Conservation (phyloP, 805 yeast species). For the Hanseniaspora meyeri region DNA sequence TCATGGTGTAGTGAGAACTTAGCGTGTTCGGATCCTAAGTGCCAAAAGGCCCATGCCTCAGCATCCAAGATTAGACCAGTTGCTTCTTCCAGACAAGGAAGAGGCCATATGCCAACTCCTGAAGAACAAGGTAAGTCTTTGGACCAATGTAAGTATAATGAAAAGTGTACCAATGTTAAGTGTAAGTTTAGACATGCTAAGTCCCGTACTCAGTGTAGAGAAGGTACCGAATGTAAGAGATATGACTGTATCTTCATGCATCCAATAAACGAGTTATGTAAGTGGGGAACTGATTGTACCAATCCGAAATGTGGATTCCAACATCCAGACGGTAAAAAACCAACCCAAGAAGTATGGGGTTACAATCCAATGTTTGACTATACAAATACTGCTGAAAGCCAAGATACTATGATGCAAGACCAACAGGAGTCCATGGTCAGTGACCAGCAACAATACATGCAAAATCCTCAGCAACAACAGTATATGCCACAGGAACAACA, state of each 20-base stretch:
- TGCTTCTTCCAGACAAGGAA: conserved; percentile 20
- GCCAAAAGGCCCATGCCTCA: conserved; percentile 75
- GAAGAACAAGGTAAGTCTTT: conserved; percentile 39
- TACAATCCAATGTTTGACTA: conserved; percentile 6
- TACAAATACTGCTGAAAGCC: background rate
- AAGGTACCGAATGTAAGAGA: conserved; percentile 66
- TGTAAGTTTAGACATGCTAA: conserved; percentile 82
- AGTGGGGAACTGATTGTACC: conserved; percentile 63
- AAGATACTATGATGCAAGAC: background rate
- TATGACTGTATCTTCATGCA: conserved; percentile 74
- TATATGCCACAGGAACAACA: background rate
- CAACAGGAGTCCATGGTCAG: background rate
- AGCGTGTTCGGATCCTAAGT: conserved; percentile 45
- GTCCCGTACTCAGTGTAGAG: conserved; percentile 62
- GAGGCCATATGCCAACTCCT: background rate
- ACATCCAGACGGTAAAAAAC: conserved; percentile 69
- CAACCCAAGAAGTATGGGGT: conserved; percentile 17
- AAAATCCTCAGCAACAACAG: background rate
- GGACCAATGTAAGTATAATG: conserved; percentile 74
- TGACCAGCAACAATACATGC: background rate
- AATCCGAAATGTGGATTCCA: conserved; percentile 58
- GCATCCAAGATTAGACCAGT: conserved; percentile 39
- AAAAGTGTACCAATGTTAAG: conserved; percentile 59
- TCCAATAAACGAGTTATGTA: conserved; percentile 68
- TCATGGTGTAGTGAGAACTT: conserved; percentile 72